These are phyloP conservation scores for Skeletonema tropicum DNA, from an alignment of 108 stramenopile genomes.

Conservation along the genomic window DNA sequence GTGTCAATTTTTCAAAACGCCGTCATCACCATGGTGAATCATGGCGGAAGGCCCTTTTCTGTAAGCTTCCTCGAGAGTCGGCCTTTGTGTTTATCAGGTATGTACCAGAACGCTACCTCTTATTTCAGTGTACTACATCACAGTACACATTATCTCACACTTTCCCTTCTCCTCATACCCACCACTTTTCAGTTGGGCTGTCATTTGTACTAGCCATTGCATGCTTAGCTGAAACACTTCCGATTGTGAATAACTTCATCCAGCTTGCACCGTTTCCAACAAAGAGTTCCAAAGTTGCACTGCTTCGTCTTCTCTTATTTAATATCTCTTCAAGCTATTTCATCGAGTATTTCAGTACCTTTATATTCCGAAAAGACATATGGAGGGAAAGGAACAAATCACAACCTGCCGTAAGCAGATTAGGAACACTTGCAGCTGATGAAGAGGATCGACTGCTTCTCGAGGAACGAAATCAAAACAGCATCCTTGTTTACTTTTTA, in stretches of 20 bases:
- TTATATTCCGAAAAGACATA: conserved; percentile 31
- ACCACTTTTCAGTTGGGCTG: conserved; percentile 7
- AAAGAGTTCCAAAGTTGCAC: conserved; percentile 22
- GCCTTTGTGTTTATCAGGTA: conserved; percentile 30
- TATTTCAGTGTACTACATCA: background rate
- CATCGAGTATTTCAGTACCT: conserved; percentile 17
- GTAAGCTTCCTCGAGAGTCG: conserved; percentile 54
- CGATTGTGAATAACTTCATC: conserved; percentile 31
- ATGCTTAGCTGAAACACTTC: conserved; percentile 32
- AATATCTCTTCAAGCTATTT: conserved; percentile 21
- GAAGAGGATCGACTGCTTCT: conserved; percentile 12
- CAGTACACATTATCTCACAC: background rate
- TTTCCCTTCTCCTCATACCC: background rate
- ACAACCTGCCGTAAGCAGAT: background rate
- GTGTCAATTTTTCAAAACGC: conserved; percentile 66
- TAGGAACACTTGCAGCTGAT: conserved; percentile 13
- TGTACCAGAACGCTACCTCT: background rate
- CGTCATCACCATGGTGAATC: conserved; percentile 57
- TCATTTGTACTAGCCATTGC: conserved; percentile 34
- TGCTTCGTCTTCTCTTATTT: conserved; percentile 28
- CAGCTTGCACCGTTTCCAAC: conserved; percentile 40
- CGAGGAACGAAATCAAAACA: conserved; percentile 25
- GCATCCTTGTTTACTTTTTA: conserved; percentile 10
- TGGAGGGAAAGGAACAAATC: conserved; percentile 29
- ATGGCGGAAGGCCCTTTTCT: conserved; percentile 60